Percentiles rank a stretch among this genome's conserved stretches.
Evolutionary conservation across 1,284 basidiomycete genomes (phyloP).

Genomic region (Fomitopsis betulina): DNA sequence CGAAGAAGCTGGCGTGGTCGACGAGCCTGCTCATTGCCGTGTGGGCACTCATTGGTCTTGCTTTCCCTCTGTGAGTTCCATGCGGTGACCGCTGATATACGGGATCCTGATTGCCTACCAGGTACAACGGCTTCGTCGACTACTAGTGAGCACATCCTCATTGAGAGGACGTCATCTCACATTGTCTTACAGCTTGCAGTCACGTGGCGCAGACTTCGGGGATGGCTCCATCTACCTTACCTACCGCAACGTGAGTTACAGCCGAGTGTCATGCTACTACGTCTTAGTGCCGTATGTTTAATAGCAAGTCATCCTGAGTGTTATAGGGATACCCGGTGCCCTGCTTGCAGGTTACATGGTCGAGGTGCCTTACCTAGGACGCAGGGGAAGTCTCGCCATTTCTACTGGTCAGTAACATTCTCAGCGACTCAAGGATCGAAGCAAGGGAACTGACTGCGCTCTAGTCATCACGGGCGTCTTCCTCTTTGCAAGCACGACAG

Average conservation of each 20-base stretch:
- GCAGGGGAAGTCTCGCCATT: conserved; percentile 58
- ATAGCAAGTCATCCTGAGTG: conserved; percentile 63
- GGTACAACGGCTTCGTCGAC: conserved; percentile 60
- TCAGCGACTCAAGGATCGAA: background rate
- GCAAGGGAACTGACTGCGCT: background rate
- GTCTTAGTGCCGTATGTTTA: background rate
- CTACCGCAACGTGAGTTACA: conserved; percentile 54
- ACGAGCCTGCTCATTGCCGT: conserved; percentile 55
- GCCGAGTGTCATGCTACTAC: background rate
- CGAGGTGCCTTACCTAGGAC: conserved; percentile 53
- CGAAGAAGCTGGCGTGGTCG: conserved; percentile 56
- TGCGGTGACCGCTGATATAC: background rate
- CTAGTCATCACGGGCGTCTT: conserved; percentile 63
- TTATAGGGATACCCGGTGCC: conserved; percentile 67
- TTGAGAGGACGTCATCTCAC: background rate
- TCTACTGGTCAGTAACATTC: conserved; percentile 39
- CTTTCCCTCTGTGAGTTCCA: conserved; percentile 57
- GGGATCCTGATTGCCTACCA: conserved; percentile 16
- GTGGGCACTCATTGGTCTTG: conserved; percentile 67
- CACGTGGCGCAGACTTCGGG: conserved; percentile 58
- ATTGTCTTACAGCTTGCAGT: conserved; percentile 40
- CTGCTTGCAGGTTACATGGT: conserved; percentile 57
- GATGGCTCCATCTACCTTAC: conserved; percentile 60
- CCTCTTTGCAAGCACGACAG: conserved; percentile 64
- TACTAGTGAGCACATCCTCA: conserved; percentile 44